Evolutionary conservation across 768 basidiomycete species (phyloP).

Genomic region (Lenzites betulinus): DNA sequence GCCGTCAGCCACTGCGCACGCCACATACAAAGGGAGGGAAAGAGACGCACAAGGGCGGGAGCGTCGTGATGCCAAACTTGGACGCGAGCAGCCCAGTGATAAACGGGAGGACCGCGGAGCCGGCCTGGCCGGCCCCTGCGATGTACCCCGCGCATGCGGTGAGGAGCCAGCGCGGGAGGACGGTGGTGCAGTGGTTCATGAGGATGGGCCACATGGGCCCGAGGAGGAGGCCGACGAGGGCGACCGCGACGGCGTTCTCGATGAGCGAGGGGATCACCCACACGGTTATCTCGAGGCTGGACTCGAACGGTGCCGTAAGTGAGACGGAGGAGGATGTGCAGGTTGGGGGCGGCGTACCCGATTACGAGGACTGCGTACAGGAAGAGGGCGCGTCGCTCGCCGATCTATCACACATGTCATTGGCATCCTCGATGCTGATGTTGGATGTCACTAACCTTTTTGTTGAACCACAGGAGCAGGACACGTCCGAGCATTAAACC

Average conservation of each 20-base stretch:
- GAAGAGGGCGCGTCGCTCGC: slow-evolving; percentile 30
- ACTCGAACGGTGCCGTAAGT: background rate
- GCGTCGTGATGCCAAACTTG: slow-evolving; percentile 58
- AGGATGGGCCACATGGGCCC: slow-evolving; percentile 58
- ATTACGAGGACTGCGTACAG: slow-evolving; percentile 30
- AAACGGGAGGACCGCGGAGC: slow-evolving; percentile 72
- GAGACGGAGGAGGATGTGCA: background rate
- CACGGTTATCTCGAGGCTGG: slow-evolving; percentile 36
- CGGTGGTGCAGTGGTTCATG: slow-evolving; percentile 66
- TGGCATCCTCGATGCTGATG: background rate
- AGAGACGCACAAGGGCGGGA: slow-evolving; percentile 61
- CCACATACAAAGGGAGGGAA: background rate
- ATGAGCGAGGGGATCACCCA: slow-evolving; percentile 56
- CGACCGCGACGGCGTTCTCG: slow-evolving; percentile 51
- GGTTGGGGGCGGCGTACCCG: slow-evolving; percentile 15
- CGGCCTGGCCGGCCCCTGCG: slow-evolving; percentile 57
- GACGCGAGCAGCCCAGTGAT: slow-evolving; percentile 68
- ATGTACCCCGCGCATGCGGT: slow-evolving; percentile 49
- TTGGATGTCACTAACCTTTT: slow-evolving; percentile 17
- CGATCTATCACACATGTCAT: slow-evolving; percentile 24
- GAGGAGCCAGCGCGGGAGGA: slow-evolving; percentile 57
- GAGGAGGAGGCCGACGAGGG: slow-evolving; percentile 39
- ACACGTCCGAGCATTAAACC: slow-evolving; percentile 31
- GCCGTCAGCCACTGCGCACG: too few species aligned
- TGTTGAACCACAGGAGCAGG: slow-evolving; percentile 27